phyloP scores from a whole-genome alignment of 202 grass and related monocot species.

The Schoenoplectus triqueter region DNA sequence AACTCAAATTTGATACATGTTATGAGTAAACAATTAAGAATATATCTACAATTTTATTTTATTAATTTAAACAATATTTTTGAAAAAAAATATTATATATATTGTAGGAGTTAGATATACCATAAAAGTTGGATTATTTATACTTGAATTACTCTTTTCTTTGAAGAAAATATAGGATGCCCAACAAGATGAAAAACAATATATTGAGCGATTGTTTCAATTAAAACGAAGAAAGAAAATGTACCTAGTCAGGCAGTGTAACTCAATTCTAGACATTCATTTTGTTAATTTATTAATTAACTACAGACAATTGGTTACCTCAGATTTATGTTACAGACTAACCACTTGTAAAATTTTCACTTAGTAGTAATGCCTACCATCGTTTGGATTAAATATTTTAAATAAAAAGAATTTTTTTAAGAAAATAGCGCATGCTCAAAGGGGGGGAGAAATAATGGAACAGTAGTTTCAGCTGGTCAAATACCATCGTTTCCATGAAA shows the following conservation, averaged over 20 bases:
- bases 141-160: too few species aligned
- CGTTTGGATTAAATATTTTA: neutral
- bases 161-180: neutral
- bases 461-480: neutral
- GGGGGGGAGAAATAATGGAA: neutral
- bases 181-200: neutral
- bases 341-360: neutral
- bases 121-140: too few species aligned
- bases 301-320: neutral
- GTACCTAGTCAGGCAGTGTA: neutral
- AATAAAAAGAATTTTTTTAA: neutral
- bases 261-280: neutral
- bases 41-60: too few species aligned
- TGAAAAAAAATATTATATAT: too few species aligned
- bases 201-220: neutral
- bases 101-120: too few species aligned
- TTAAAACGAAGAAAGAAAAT: constrained; percentile 1
- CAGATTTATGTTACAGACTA: neutral
- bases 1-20: too few species aligned
- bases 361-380: neutral
- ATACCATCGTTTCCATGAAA: constrained; percentile 20
- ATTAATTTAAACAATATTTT: too few species aligned
- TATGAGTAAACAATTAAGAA: too few species aligned
- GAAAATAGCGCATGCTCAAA: neutral
- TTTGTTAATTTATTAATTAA: neutral